Conservation (phyloP, 139 green algal species). For the Nannochloris sp. region DNA sequence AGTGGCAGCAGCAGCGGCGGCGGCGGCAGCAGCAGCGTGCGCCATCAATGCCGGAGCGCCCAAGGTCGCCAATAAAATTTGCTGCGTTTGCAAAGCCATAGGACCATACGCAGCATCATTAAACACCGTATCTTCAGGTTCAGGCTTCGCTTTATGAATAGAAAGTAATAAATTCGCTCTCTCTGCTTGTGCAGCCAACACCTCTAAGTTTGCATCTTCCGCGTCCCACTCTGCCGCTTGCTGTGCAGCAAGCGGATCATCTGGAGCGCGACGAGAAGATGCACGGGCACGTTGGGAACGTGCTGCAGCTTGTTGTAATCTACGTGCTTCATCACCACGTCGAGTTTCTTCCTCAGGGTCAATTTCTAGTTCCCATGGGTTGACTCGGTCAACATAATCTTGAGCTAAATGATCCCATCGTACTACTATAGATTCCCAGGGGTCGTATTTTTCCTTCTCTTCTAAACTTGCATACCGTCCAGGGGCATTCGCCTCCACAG, state of each 20-base stretch:
- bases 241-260: background rate
- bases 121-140: constrained; percentile 7
- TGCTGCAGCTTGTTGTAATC: constrained; percentile 30
- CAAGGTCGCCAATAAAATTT: background rate
- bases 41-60: background rate
- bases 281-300: constrained; percentile 19
- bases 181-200: constrained; percentile 11
- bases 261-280: background rate
- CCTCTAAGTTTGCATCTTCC: constrained; percentile 3
- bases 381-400: constrained; percentile 34
- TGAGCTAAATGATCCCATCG: constrained; percentile 45
- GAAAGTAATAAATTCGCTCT: constrained; percentile 15
- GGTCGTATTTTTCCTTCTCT: constrained; percentile 49
- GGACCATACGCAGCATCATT: constrained; percentile 19
- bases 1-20: background rate
- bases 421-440: constrained; percentile 65
- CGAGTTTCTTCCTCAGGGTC: constrained; percentile 58
- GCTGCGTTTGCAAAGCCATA: background rate
- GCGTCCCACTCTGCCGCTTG: background rate
- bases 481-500: constrained; percentile 11
- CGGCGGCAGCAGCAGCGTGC: background rate
- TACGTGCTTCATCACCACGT: constrained; percentile 30
- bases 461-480: background rate
- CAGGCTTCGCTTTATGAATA: constrained; percentile 1
- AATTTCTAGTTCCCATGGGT: constrained; percentile 75